Evolutionary conservation across 1,284 basidiomycete species (phyloP).

Genomic region (Fomes fomentarius): DNA sequence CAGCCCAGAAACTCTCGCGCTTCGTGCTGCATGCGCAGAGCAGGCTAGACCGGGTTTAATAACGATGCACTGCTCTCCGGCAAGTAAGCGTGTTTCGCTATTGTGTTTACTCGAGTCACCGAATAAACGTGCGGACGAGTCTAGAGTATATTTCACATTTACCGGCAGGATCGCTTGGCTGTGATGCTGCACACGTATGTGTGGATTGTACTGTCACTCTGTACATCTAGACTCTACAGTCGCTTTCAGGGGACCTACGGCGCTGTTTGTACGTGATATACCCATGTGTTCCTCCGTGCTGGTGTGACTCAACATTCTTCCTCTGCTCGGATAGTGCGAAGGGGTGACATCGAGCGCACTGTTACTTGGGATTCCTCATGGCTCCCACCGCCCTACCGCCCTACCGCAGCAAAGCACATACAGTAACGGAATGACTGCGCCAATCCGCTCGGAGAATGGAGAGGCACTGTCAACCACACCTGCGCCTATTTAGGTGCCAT

Average conservation of each 20-base stretch:
- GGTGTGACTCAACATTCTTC: not conserved
- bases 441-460: not conserved
- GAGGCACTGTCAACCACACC: not conserved
- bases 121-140: not conserved
- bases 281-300: not conserved
- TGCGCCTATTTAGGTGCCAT: not conserved
- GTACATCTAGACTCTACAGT: not conserved
- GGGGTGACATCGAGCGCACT: not conserved
- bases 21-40: too few species aligned
- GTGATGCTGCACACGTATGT: not conserved
- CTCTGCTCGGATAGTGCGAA: slow-evolving; percentile 1
- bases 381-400: not conserved
- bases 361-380: slow-evolving; percentile 11
- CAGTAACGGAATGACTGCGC: not conserved
- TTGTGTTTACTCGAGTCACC: not conserved
- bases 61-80: not conserved
- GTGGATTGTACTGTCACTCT: not conserved
- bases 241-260: too few species aligned
- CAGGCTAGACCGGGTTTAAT: too few species aligned
- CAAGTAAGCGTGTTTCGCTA: not conserved
- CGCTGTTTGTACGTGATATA: slow-evolving; percentile 12
- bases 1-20: too few species aligned
- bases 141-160: slow-evolving; percentile 3
- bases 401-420: too few species aligned
- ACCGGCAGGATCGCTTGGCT: not conserved